Conservation (phyloP, 192 early-diverging fungal species). For the Chytriomyces hyalinus region DNA sequence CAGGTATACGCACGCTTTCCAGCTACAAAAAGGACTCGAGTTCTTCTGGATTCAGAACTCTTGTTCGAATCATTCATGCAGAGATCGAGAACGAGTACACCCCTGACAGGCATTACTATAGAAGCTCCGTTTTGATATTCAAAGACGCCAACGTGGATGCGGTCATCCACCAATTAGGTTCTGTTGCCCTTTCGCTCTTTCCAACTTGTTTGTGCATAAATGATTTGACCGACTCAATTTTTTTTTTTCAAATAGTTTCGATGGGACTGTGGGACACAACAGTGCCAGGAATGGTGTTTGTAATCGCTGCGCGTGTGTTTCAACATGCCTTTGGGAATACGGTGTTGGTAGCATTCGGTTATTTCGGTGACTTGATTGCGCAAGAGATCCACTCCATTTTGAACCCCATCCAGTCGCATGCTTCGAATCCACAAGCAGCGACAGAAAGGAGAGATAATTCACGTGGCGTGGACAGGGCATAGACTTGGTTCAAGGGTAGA, state of each 20-base stretch:
- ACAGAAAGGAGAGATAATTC: background rate
- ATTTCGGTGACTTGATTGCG: constrained; percentile 17
- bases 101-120: constrained; percentile 26
- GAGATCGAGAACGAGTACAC: background rate
- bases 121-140: constrained; percentile 23
- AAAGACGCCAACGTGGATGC: constrained; percentile 25
- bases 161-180: constrained; percentile 35
- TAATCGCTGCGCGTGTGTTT: constrained; percentile 25
- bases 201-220: background rate
- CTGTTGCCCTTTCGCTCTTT: no score
- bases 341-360: constrained; percentile 24
- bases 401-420: background rate
- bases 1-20: no score
- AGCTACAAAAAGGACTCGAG: no score
- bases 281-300: constrained; percentile 22
- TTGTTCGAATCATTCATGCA: constrained; percentile 4
- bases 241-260: background rate
- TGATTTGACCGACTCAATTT: background rate
- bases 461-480: background rate
- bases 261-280: constrained; percentile 21
- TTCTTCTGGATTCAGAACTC: background rate
- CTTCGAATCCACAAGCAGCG: background rate
- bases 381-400: constrained; percentile 10
- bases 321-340: background rate
- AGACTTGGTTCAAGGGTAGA: background rate